Conservation (phyloP, 2,329 filamentous ascomycete species). For the Aspergillus fischeri region DNA sequence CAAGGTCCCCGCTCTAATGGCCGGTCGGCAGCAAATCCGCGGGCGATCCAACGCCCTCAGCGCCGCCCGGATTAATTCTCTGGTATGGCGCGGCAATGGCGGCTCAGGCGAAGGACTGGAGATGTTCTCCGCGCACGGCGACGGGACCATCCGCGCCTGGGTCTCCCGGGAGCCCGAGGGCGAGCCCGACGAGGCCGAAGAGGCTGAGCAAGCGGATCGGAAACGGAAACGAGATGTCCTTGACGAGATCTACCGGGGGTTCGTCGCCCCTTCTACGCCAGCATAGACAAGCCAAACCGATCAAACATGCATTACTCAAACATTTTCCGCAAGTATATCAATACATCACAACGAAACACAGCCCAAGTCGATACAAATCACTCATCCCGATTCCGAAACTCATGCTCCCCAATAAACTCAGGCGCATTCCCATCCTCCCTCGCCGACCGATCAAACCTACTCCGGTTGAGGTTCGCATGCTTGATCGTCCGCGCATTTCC, state of each 20-base stretch:
- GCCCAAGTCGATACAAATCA: background rate
- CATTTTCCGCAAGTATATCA: background rate
- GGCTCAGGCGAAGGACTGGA: constrained; percentile 56
- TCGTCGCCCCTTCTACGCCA: constrained; percentile 48
- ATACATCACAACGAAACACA: background rate
- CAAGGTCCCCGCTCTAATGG: constrained; percentile 56
- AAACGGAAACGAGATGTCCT: constrained; percentile 73
- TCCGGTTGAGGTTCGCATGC: constrained; percentile 35
- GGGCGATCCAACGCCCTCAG: constrained; percentile 46
- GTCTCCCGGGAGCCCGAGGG: constrained; percentile 55
- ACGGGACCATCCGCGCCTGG: constrained; percentile 82
- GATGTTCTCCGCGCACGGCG: constrained; percentile 77
- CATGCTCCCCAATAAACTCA: constrained; percentile 27
- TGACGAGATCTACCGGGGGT: constrained; percentile 71
- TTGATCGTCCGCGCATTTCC: constrained; percentile 37
- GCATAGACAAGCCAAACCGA: background rate
- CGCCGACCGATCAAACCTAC: constrained; percentile 35
- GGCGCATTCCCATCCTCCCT: constrained; percentile 33
- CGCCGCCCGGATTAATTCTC: constrained; percentile 63
- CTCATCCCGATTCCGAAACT: constrained; percentile 25
- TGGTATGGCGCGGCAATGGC: constrained; percentile 70
- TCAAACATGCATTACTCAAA: background rate
- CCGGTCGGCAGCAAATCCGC: constrained; percentile 33
- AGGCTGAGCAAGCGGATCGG: constrained; percentile 48
- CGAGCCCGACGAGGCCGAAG: constrained; percentile 40